Base-by-base conservation (phyloP, 805 yeast genomes). In the Teunomyces pallodes region DNA sequence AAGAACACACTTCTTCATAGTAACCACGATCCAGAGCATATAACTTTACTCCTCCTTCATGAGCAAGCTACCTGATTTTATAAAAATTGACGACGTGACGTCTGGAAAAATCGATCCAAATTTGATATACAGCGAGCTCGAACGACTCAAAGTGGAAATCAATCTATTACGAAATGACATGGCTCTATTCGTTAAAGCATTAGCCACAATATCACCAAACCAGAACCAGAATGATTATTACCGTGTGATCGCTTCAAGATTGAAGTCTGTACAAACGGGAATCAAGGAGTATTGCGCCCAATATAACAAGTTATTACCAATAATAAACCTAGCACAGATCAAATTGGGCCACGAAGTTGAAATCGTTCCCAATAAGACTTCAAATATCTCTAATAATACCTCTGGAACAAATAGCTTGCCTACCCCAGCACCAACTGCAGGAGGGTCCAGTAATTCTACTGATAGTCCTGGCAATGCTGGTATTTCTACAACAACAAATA, bases 341-440 rank as follows among this genome's bases (percentile, higher is more conserved):
- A 76, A 75, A 50, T 62, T 74, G 43, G 83, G 83, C 0, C 70
- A 76, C 48, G 79, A 74, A 36, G 81, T 76, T 3, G 82, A 77
- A 53, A 72, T 67, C 9, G 61, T 66, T n/a, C 66, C 73, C n/a
- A 62, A 57, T 46, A 39, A 40, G 16, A 16, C 27, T 9, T 16
- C 42, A 9, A 40, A 30, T 28, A 40, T 17, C 17, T 28, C 43
- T 5, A 40, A n/a, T 9, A 29, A 29, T 28, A 10, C 26, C 24
- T n/a, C 14, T 13, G 41, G 41, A 5, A 38, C 41, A 4, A 38
- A 10, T 29, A 35, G 33, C 24, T 12, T 32, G 31, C 46, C 39
- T 39, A 45, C 17, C 10, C 45, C 10, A 42, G 44, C 33, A 17
- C 53, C 27, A 46, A 45, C 43, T 4, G 42, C 45, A 9, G 32